These are phyloP conservation scores for Furcasterigmium sp. DNA, from an alignment of 2,329 filamentous ascomycete genomes.

Conservation along the genomic window DNA sequence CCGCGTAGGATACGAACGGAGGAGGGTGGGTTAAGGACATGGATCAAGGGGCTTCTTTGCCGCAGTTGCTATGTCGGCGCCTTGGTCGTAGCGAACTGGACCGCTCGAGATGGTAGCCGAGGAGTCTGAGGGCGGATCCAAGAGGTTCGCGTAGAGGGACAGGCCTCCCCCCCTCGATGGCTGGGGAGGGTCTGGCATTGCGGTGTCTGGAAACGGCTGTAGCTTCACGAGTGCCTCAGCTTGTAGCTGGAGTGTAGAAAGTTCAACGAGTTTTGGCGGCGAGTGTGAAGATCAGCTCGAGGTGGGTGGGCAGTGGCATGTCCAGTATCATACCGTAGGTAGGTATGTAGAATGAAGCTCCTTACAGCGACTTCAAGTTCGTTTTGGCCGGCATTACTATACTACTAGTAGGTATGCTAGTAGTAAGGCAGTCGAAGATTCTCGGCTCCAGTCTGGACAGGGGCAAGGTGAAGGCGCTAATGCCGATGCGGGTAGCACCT, in stretches of 20 bases:
- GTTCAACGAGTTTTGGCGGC: background rate
- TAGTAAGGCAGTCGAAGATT: too few species aligned
- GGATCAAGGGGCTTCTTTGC: slow-evolving; percentile 56
- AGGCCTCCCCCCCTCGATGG: slow-evolving; percentile 45
- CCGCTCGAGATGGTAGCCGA: slow-evolving; percentile 69
- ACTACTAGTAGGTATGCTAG: too few species aligned
- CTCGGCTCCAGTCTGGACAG: too few species aligned
- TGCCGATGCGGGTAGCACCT: slow-evolving; percentile 1
- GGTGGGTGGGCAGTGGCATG: too few species aligned
- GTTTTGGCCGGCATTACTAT: too few species aligned
- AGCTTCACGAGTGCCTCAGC: too few species aligned
- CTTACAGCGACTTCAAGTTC: too few species aligned
- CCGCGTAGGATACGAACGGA: background rate
- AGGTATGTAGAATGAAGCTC: background rate
- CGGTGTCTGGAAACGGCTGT: too few species aligned
- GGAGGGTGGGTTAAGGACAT: slow-evolving; percentile 14
- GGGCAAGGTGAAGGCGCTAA: background rate
- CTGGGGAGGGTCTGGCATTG: slow-evolving; percentile 29
- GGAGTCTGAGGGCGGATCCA: slow-evolving; percentile 50
- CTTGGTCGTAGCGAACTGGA: slow-evolving; percentile 65
- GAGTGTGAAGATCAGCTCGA: too few species aligned
- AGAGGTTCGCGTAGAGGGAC: slow-evolving; percentile 80
- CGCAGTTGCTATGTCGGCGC: slow-evolving; percentile 36
- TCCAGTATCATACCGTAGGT: too few species aligned
- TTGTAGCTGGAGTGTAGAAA: too few species aligned